Evolutionary conservation across 768 basidiomycete genomes (phyloP), one percentile per base, ranked within the genome.

Genomic region (Kondoa subrosea): DNA sequence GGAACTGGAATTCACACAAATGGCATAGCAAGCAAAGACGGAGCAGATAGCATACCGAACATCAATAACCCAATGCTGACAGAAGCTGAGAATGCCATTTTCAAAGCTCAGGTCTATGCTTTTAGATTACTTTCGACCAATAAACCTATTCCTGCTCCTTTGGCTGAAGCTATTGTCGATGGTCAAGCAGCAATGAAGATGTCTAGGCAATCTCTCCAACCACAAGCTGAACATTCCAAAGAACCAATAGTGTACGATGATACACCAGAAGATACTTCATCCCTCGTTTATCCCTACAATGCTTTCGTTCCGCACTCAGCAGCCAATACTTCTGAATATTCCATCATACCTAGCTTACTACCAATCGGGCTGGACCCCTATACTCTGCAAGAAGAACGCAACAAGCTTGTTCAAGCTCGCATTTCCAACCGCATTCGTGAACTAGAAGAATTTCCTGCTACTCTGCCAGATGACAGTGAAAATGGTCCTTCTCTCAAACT

Each of bases 331-430:
- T 33, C 15, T 3, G 29, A 33, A 16, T 33, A 63, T 12, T 31
- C 15, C 29, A 32, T 96, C 57, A 81, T 97, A 25, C 95, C 95
- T 0, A 87, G 87, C 4, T 79, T 96, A 70, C 88, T 89, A 84
- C 93, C 95, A 0, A 79, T 82, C 12, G 93, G 93, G 17, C 83
- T 99, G 32, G 95, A 99, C 76, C 88, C 92, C 2, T 87, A 92
- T 72, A 84, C 89, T 71, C 82, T 96, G 69, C 81, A 91, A 74
- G 87, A 89, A 71, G 95, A 99, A 78, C 85, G 93, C 3, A 89
- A 93, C 71, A 83, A 89, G 12, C 92, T 85, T 77, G 84, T 97
- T 67, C 89, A 95, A 73, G 87, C 88, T 2, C 85, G 93, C 26
- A 84, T 96, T 64, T 82, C 85, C 56, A 89, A 95, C 77, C 85